These are phyloP conservation scores for Saturnispora besseyi DNA, from an alignment of 805 yeast species.

Conservation along the genomic window DNA sequence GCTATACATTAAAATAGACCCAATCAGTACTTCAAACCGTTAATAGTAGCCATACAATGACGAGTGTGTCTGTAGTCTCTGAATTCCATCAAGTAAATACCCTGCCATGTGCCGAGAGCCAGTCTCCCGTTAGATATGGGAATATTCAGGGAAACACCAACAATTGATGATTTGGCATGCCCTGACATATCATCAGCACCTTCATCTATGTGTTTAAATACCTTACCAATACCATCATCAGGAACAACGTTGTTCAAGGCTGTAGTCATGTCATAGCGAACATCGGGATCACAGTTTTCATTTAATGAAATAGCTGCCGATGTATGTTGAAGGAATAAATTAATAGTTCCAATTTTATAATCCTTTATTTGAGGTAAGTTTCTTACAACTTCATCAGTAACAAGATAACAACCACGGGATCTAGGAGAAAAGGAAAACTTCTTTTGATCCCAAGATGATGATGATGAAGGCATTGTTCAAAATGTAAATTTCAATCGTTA, in stretches of 20 bases:
- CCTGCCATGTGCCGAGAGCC: slow-evolving; percentile 81
- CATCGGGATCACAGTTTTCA: slow-evolving; percentile 77
- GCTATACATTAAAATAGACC: neutral
- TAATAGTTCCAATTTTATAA: slow-evolving; percentile 53
- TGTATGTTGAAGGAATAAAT: slow-evolving; percentile 69
- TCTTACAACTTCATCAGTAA: slow-evolving; percentile 54
- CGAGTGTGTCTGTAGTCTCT: slow-evolving; percentile 56
- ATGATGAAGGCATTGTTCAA: neutral
- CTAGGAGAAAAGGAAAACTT: slow-evolving; percentile 48
- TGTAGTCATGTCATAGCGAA: slow-evolving; percentile 56
- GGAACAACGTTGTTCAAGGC: slow-evolving; percentile 62
- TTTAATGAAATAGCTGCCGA: slow-evolving; percentile 70
- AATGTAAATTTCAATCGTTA: neutral
- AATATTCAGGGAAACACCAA: slow-evolving; percentile 57
- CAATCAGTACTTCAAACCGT: slow-evolving; percentile 39
- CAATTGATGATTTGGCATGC: slow-evolving; percentile 53
- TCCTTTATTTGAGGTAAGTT: slow-evolving; percentile 51
- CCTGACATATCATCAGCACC: slow-evolving; percentile 85
- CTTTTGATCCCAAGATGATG: slow-evolving; percentile 45
- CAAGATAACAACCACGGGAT: slow-evolving; percentile 58
- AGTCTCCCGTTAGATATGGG: slow-evolving; percentile 64
- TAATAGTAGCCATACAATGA: slow-evolving; percentile 61
- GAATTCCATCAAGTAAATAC: slow-evolving; percentile 69
- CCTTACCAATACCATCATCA: slow-evolving; percentile 40
- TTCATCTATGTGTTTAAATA: slow-evolving; percentile 60